These are phyloP conservation scores for Erythrophleum ivorense DNA, from an alignment of 331 rosid species.

Conservation along the genomic window DNA sequence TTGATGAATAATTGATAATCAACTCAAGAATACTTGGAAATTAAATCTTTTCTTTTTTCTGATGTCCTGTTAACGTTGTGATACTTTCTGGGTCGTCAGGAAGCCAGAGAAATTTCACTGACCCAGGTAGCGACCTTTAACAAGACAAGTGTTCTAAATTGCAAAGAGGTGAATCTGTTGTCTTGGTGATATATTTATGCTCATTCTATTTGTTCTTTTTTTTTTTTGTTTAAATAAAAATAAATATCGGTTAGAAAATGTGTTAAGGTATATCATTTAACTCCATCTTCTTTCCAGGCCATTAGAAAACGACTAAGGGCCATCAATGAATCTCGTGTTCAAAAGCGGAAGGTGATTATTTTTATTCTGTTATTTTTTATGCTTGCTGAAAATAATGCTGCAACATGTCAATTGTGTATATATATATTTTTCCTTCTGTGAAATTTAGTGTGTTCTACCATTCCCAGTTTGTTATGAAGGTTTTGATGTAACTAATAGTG, in stretches of 20 bases:
- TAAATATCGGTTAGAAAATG: not conserved
- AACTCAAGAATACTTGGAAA: constrained; percentile 14
- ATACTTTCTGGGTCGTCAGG: constrained; percentile 63
- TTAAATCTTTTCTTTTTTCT: constrained; percentile 14
- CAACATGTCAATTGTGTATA: constrained; percentile 4
- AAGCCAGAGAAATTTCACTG: constrained; percentile 75
- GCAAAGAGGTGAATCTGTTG: constrained; percentile 80
- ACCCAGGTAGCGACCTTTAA: constrained; percentile 62
- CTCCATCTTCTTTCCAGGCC: constrained; percentile 64
- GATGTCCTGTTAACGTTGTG: constrained; percentile 35
- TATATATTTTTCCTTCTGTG: not conserved
- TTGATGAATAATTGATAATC: constrained; percentile 6
- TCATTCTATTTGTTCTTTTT: constrained; percentile 25
- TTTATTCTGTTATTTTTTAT: constrained; percentile 27
- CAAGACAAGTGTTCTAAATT: constrained; percentile 67
- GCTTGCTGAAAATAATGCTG: constrained; percentile 22
- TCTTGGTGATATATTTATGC: constrained; percentile 31
- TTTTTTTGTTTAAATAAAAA: not conserved
- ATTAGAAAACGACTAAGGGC: constrained; percentile 90
- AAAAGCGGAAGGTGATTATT: constrained; percentile 87
- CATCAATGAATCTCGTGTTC: constrained; percentile 97
- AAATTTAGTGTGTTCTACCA: constrained; percentile 1
- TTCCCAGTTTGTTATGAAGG: constrained; percentile 36
- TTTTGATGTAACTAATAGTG: constrained; percentile 37
- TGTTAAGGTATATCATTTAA: constrained; percentile 19